These are phyloP conservation scores for Brasenia schreberi DNA, from an alignment of 164 flowering plant genomes.

Conservation along the genomic window DNA sequence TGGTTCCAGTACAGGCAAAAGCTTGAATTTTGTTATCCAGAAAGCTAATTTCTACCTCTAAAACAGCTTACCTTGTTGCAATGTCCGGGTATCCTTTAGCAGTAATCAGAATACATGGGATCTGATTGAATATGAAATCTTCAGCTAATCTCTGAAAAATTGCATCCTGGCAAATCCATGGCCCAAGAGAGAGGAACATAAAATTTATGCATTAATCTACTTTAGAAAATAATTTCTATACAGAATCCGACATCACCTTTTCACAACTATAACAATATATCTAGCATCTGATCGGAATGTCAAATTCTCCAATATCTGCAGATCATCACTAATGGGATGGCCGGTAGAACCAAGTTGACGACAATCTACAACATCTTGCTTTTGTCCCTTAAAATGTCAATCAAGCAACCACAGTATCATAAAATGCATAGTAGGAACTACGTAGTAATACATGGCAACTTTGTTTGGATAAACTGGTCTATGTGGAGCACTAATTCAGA, in stretches of 20 bases:
- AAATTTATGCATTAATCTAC: too few species aligned
- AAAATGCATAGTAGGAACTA: background rate
- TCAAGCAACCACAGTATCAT: background rate
- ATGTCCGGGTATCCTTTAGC: slow-evolving; percentile 98
- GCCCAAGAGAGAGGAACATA: slow-evolving; percentile 1
- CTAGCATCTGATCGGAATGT: slow-evolving; percentile 67
- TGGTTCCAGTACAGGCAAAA: too few species aligned
- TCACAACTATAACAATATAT: slow-evolving; percentile 82
- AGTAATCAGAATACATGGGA: slow-evolving; percentile 86
- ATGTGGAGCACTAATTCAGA: too few species aligned
- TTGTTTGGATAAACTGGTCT: too few species aligned
- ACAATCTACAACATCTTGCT: slow-evolving; percentile 64
- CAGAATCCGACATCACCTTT: slow-evolving; percentile 36
- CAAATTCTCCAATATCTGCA: slow-evolving; percentile 40
- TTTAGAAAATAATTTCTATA: too few species aligned
- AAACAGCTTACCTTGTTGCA: slow-evolving; percentile 63
- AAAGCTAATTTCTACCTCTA: background rate
- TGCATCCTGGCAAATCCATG: slow-evolving; percentile 53
- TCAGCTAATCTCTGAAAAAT: slow-evolving; percentile 86
- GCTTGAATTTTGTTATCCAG: too few species aligned
- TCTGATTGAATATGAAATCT: slow-evolving; percentile 68
- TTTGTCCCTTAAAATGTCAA: slow-evolving; percentile 41
- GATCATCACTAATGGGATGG: slow-evolving; percentile 71
- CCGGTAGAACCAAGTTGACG: slow-evolving; percentile 80
- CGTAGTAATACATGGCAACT: background rate